These are phyloP conservation scores for Hyaloscypha hepaticicola DNA, from an alignment of 495 filamentous ascomycete species.

Conservation along the genomic window DNA sequence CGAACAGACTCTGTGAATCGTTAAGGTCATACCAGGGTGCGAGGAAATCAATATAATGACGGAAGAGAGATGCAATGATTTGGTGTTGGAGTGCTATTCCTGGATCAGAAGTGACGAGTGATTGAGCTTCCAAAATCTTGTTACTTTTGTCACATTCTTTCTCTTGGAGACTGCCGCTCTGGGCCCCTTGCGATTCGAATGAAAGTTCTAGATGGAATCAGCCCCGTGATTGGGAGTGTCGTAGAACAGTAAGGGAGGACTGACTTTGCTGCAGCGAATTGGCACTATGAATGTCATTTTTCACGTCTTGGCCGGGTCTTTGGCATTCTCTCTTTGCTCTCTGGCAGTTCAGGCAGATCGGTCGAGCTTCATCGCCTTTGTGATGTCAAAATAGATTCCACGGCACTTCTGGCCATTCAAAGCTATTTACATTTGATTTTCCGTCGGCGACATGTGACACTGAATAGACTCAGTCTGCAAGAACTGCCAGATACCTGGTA, in stretches of 20 bases:
- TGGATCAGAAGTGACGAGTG: slow-evolving; percentile 25
- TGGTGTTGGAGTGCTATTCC: slow-evolving; percentile 28
- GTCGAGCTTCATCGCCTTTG: slow-evolving; percentile 34
- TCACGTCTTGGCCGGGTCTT: slow-evolving; percentile 27
- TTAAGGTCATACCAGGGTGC: slow-evolving; percentile 43
- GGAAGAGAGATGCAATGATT: slow-evolving; percentile 32
- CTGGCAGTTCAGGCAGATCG: slow-evolving; percentile 32
- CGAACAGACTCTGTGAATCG: slow-evolving; percentile 34
- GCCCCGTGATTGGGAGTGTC: neutral
- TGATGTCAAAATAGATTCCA: neutral
- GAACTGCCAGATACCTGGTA: neutral
- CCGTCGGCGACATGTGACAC: slow-evolving; percentile 36
- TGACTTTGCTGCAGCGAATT: neutral
- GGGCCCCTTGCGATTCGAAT: neutral
- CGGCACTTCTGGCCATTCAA: neutral
- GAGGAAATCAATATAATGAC: slow-evolving; percentile 35
- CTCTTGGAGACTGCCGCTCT: neutral
- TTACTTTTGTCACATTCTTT: neutral
- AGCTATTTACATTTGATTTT: slow-evolving; percentile 37
- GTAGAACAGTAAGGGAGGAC: neutral
- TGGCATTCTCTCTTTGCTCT: slow-evolving; percentile 30
- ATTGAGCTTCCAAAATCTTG: neutral
- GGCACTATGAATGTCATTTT: slow-evolving; percentile 9
- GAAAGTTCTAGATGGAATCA: neutral
- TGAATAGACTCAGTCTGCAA: neutral